phyloP scores from a whole-genome alignment of 768 basidiomycete species.

The Xerocomus brunneocitrinus region DNA sequence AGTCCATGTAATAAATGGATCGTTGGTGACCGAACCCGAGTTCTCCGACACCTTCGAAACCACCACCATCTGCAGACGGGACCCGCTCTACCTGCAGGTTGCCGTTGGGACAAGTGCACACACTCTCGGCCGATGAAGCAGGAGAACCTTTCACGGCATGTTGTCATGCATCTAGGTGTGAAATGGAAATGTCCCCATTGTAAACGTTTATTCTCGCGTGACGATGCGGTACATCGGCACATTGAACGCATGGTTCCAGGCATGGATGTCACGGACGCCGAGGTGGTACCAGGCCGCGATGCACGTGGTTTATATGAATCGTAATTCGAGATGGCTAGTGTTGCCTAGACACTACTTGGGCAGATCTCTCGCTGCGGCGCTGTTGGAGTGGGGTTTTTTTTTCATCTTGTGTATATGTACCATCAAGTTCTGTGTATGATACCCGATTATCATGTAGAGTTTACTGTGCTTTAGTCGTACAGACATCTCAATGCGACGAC shows the following conservation, averaged over 20 bases:
- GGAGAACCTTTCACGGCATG: constrained; percentile 30
- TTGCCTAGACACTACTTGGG: constrained; percentile 5
- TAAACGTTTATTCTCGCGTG: constrained; percentile 25
- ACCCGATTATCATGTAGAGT: constrained; percentile 1
- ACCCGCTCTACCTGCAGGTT: constrained; percentile 10
- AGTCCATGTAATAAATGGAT: constrained; percentile 25
- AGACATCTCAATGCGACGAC: neutral
- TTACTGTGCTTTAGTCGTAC: neutral
- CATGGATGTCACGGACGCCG: constrained; percentile 21
- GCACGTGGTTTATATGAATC: constrained; percentile 12
- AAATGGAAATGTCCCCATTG: constrained; percentile 30
- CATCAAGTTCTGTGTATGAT: constrained; percentile 3
- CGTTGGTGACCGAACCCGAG: constrained; percentile 22
- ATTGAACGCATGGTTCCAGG: constrained; percentile 26
- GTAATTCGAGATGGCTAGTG: constrained; percentile 1
- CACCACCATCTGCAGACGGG: constrained; percentile 19
- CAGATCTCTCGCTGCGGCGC: neutral
- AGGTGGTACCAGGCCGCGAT: constrained; percentile 18
- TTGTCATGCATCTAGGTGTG: constrained; percentile 27
- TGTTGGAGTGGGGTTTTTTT: neutral
- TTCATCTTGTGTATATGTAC: neutral
- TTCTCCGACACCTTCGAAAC: constrained; percentile 27
- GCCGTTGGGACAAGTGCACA: constrained; percentile 25
- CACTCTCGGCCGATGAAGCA: constrained; percentile 26
- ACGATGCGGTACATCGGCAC: constrained; percentile 30